Percentiles rank a stretch among this genome's conserved stretches.
Evolutionary conservation across 2,329 filamentous ascomycete genomes (phyloP).

Genomic region (Neonectria neomacrospora): DNA sequence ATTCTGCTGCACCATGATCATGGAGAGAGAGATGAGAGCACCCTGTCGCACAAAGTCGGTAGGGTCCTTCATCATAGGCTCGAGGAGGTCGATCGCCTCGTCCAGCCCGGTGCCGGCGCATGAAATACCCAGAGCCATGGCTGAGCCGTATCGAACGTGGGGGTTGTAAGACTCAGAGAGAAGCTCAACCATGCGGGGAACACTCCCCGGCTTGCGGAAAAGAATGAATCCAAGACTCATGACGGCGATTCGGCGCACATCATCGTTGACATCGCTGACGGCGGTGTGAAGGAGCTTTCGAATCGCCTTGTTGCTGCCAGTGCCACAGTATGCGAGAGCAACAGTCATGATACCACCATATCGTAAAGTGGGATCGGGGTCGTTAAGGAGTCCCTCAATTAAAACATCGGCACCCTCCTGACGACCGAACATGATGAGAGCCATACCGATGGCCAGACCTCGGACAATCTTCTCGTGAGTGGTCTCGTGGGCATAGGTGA

Average conservation of each 20-base stretch:
- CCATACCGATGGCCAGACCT: conserved; percentile 95
- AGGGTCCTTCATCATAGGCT: conserved; percentile 99
- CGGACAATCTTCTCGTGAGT: conserved; percentile 99
- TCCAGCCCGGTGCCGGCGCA: conserved; percentile 96
- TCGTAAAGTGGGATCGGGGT: conserved; percentile 91
- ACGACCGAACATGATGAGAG: conserved; percentile 96
- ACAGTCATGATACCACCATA: conserved; percentile 99
- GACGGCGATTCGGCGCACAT: conserved; percentile 94
- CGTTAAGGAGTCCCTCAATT: conserved; percentile 91
- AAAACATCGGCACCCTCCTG: conserved; percentile 95
- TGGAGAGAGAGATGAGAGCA: conserved; percentile 90
- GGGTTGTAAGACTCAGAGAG: conserved; percentile 99
- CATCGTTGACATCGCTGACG: conserved; percentile 97
- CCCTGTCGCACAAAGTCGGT: conserved; percentile 98
- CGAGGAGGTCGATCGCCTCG: conserved; percentile 94
- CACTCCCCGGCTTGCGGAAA: conserved; percentile 96
- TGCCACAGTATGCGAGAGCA: conserved; percentile 95
- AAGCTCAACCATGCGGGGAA: conserved; percentile 98
- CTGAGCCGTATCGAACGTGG: conserved; percentile 96
- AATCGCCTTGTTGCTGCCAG: conserved; percentile 98
- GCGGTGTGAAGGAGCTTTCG: conserved; percentile 94
- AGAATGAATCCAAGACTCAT: conserved; percentile 99
- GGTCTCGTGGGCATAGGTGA: conserved; percentile 96
- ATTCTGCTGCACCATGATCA: conserved; percentile 99
- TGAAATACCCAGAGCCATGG: conserved; percentile 98